Evolutionary conservation across 768 basidiomycete species (phyloP).

Genomic region (Sarcodon aspratus): DNA sequence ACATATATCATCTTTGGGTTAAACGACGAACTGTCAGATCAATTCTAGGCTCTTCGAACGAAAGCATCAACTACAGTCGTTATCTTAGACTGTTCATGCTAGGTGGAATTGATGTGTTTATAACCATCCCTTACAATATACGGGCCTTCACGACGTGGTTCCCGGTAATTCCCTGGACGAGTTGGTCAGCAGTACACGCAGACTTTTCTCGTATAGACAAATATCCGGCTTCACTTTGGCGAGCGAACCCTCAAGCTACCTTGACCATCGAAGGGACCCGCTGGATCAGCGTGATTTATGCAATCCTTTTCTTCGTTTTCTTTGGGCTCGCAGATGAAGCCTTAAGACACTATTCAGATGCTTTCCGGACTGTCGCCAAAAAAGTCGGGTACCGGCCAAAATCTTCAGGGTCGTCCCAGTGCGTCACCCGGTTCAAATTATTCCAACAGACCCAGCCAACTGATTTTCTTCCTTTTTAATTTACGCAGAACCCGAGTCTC

Average conservation of each 20-base stretch:
- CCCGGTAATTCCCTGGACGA: conserved; percentile 27
- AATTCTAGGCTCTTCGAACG: conserved; percentile 16
- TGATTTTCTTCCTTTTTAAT: too few species aligned
- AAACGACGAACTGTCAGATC: conserved; percentile 15
- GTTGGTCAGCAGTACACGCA: conserved; percentile 41
- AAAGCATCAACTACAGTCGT: conserved; percentile 27
- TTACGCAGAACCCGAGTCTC: too few species aligned
- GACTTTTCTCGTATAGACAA: conserved; percentile 30
- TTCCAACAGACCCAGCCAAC: too few species aligned
- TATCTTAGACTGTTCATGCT: conserved; percentile 32
- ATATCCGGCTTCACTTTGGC: conserved; percentile 28
- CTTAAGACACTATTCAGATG: conserved; percentile 22
- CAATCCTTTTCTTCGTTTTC: conserved; percentile 36
- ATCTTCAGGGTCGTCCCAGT: too few species aligned
- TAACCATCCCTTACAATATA: conserved; percentile 18
- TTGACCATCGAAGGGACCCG: not conserved
- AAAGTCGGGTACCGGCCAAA: conserved; percentile 8
- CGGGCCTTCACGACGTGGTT: conserved; percentile 10
- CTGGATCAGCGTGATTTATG: conserved; percentile 26
- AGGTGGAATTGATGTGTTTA: conserved; percentile 15
- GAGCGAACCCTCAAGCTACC: conserved; percentile 4
- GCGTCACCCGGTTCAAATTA: too few species aligned
- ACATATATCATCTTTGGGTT: conserved; percentile 13
- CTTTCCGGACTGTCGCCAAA: conserved; percentile 14
- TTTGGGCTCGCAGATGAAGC: conserved; percentile 45